Conservation (phyloP, 345 rosid genomes). For the Eucalyptus caleyi region DNA sequence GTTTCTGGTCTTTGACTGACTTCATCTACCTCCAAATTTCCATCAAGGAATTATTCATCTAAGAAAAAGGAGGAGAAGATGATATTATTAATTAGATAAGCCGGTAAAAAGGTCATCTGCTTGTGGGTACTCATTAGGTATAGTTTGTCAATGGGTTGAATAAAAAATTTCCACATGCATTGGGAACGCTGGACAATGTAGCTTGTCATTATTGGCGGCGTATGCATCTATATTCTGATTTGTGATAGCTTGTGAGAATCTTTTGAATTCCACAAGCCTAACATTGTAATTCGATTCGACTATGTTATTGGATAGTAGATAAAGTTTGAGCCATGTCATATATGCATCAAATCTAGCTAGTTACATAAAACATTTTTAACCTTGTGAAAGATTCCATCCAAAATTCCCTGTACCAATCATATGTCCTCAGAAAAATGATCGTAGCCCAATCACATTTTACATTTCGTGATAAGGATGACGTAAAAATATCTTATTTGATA, state of each 20-base stretch:
- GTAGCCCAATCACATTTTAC: not conserved
- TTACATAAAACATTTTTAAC: not conserved
- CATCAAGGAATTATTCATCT: not conserved
- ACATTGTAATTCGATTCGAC: not conserved
- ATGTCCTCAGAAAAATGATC: not conserved
- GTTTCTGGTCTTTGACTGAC: not conserved
- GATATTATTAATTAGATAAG: not conserved
- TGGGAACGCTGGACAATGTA: not conserved
- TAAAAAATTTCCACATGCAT: not conserved
- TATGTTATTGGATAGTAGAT: not conserved
- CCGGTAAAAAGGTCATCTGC: not conserved
- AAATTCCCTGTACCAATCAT: not conserved
- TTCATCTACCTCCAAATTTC: not conserved
- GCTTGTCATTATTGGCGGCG: not conserved
- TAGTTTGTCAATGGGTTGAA: not conserved
- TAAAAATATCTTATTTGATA: not conserved
- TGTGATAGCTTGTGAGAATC: not conserved
- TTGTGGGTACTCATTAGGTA: not conserved
- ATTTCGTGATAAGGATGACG: not conserved
- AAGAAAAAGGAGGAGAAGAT: not conserved
- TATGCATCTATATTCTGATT: not conserved
- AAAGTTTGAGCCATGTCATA: not conserved
- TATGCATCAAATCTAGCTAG: not conserved
- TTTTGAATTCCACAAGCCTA: not conserved
- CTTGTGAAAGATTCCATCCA: not conserved